These are phyloP conservation scores for Boletus bicolor DNA, from an alignment of 768 basidiomycete genomes.

Conservation along the genomic window DNA sequence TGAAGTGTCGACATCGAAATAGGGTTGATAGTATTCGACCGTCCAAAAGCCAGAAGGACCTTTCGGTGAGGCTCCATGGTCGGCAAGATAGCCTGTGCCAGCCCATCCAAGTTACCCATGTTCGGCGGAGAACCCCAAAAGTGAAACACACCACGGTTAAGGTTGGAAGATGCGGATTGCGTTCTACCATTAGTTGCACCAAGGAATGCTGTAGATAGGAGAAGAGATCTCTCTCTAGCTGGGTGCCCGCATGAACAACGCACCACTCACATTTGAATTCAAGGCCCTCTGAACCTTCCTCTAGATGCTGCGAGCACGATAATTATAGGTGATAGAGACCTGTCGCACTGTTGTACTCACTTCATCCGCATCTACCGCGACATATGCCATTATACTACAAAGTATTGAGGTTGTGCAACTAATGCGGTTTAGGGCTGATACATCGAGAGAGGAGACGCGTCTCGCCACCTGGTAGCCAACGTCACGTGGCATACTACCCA, in stretches of 20 bases:
- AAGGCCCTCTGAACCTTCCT: constrained; percentile 66
- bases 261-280: constrained; percentile 63
- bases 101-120: not conserved
- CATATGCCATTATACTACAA: constrained; percentile 55
- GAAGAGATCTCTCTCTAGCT: not conserved
- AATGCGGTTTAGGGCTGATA: not conserved
- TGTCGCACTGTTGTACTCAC: constrained; percentile 35
- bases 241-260: not conserved
- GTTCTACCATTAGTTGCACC: constrained; percentile 32
- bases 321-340: not conserved
- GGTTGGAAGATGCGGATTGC: constrained; percentile 32
- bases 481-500: constrained; percentile 2
- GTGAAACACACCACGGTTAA: constrained; percentile 48
- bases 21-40: constrained; percentile 81
- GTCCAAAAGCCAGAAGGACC: constrained; percentile 66
- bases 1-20: constrained; percentile 85
- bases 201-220: constrained; percentile 48
- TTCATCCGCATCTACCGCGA: constrained; percentile 69
- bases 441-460: not conserved
- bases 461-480: not conserved
- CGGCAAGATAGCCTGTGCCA: constrained; percentile 59
- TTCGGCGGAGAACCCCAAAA: not conserved
- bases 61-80: constrained; percentile 45
- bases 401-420: not conserved
- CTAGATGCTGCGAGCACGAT: constrained; percentile 41